These are phyloP conservation scores for Kodamaea leandrae DNA, from an alignment of 805 yeast species.

Conservation along the genomic window DNA sequence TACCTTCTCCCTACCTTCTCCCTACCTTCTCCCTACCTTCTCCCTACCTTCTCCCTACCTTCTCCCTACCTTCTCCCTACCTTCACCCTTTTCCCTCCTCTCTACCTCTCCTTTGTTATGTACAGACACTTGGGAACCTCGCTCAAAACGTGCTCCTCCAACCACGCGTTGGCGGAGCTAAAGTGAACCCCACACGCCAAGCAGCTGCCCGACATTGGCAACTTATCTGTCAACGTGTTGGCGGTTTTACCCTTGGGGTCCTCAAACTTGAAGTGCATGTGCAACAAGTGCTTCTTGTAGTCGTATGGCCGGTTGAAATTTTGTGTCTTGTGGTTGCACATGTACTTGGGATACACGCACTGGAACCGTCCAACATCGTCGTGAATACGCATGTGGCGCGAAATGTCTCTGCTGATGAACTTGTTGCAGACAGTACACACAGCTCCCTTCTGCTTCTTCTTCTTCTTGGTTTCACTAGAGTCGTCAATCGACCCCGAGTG, in stretches of 20 bases:
- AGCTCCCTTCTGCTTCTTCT: conserved; percentile 29
- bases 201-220: conserved; percentile 38
- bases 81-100: too few relatives aligned
- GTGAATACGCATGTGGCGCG: conserved; percentile 43
- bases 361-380: conserved; percentile 43
- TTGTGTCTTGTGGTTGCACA: conserved; percentile 42
- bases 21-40: too few relatives aligned
- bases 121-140: conserved; percentile 1
- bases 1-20: too few relatives aligned
- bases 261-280: conserved; percentile 42
- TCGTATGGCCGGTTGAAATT: conserved; percentile 46
- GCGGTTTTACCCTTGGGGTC: conserved; percentile 40
- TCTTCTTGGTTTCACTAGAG: conserved; percentile 7
- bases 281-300: conserved; percentile 44
- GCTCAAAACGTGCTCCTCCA: conserved; percentile 51
- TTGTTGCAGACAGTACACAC: conserved; percentile 40
- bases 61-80: too few relatives aligned
- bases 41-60: too few relatives aligned
- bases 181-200: conserved; percentile 48
- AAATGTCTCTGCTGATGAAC: conserved; percentile 39
- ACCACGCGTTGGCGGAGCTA: conserved; percentile 50
- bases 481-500: conserved; percentile 2
- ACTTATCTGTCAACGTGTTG: conserved; percentile 40
- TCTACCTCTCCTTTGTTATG: not conserved
- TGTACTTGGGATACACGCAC: conserved; percentile 39